Evolutionary conservation across 352 stramenopile species (phyloP).

Genomic region (Pythium myriotylum): DNA sequence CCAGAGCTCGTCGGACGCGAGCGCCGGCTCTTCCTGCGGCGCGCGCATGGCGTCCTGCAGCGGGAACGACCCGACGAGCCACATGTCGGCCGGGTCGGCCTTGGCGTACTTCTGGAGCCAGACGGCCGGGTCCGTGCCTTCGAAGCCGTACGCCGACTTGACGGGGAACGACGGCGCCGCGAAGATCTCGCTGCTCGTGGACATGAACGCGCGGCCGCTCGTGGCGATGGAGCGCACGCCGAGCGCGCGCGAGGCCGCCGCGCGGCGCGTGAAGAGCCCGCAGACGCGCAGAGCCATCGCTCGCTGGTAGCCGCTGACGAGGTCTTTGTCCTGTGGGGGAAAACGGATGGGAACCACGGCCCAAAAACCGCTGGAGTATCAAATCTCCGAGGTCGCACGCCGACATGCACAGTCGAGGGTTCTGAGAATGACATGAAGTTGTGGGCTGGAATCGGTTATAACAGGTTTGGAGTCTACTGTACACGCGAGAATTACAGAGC

Average conservation of each 20-base stretch:
- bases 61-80: conserved; percentile 77
- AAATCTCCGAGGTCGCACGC: conserved; percentile 5
- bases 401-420: neutral
- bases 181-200: conserved; percentile 68
- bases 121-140: conserved; percentile 47
- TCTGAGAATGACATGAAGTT: conserved; percentile 13
- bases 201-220: conserved; percentile 64
- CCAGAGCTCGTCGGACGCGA: conserved; percentile 59
- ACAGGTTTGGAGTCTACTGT: neutral
- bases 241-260: conserved; percentile 10
- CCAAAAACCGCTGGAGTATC: conserved; percentile 15
- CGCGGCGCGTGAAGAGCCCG: conserved; percentile 17
- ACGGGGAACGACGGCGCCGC: conserved; percentile 65
- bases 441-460: neutral
- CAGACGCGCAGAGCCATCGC: conserved; percentile 23
- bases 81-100: conserved; percentile 64
- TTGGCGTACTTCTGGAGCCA: conserved; percentile 70
- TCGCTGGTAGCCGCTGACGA: neutral
- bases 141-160: conserved; percentile 32
- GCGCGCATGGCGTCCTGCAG: conserved; percentile 37
- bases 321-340: neutral
- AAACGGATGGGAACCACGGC: conserved; percentile 34
- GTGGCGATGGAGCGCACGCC: conserved; percentile 18
- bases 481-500: conserved; percentile 10
- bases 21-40: conserved; percentile 21